A percentile compares a stretch with the other conserved stretches of the same genome.
These are phyloP conservation scores for Haematococcus lacustris DNA, from an alignment of 139 green algal genomes.

Conservation along the genomic window DNA sequence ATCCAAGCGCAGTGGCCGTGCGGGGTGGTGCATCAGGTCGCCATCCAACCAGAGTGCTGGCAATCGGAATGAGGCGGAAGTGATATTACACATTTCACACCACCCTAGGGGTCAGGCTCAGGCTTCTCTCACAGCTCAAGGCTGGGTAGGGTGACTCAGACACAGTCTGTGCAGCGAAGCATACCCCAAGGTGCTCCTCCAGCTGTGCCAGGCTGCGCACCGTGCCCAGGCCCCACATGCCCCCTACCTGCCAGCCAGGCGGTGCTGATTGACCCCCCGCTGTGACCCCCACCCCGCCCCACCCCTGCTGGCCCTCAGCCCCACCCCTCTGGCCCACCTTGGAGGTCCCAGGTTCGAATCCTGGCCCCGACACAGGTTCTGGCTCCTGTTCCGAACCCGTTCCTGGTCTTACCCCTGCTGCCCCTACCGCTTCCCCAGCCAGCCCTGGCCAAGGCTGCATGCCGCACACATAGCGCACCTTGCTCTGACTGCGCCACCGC, in stretches of 20 bases:
- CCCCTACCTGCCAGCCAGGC: slow-evolving; percentile 14
- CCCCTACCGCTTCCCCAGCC: slow-evolving; percentile 3
- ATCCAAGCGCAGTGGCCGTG: no score
- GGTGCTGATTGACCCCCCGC: neutral
- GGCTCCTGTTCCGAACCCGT: neutral
- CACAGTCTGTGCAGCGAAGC: slow-evolving; percentile 4
- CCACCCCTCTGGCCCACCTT: no score
- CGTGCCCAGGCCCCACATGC: slow-evolving; percentile 33
- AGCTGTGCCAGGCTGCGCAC: slow-evolving; percentile 19
- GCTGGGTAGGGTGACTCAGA: no score
- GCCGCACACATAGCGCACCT: neutral
- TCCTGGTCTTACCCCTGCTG: neutral
- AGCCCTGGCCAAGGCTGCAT: neutral
- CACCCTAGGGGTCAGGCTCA: no score
- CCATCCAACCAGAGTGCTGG: no score
- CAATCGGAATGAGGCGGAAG: no score
- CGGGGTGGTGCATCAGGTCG: no score
- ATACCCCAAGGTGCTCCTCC: slow-evolving; percentile 22
- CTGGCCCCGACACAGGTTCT: neutral
- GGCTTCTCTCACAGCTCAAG: no score
- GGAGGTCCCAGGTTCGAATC: neutral
- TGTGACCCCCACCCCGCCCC: neutral
- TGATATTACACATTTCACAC: no score
- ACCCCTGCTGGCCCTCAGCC: neutral
- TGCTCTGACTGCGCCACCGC: neutral